Evolutionary conservation across 225 moss, liverwort and hornwort species (phyloP).

Genomic region (Antitrichia curtipendula): DNA sequence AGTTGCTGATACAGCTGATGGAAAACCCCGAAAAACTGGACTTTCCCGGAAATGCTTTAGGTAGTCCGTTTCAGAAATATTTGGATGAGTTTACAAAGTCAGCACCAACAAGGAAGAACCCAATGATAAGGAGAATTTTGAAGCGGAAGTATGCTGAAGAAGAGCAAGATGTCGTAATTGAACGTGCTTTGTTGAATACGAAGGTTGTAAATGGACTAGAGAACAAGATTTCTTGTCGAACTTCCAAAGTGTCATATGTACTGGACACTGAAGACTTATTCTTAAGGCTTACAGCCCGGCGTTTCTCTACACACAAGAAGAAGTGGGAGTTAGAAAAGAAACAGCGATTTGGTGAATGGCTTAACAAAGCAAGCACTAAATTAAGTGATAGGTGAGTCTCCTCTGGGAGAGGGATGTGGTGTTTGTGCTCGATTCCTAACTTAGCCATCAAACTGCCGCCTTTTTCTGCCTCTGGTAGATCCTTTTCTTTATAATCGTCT

Average conservation of each 20-base stretch:
- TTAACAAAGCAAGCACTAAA: neutral
- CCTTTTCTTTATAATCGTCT: neutral
- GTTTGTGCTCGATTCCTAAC: neutral
- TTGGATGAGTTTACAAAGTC: slow-evolving; percentile 64
- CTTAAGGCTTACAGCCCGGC: slow-evolving; percentile 5
- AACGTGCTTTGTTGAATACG: slow-evolving; percentile 14
- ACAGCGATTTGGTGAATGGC: slow-evolving; percentile 1
- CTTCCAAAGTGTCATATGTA: slow-evolving; percentile 80
- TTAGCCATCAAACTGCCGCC: neutral
- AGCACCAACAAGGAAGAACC: slow-evolving; percentile 1
- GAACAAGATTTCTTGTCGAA: slow-evolving; percentile 75
- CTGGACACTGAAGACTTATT: slow-evolving; percentile 75
- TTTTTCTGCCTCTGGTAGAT: neutral
- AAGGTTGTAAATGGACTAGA: slow-evolving; percentile 66
- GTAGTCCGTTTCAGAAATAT: slow-evolving; percentile 56
- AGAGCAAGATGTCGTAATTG: slow-evolving; percentile 11
- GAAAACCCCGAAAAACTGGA: slow-evolving; percentile 65
- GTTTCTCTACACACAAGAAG: neutral
- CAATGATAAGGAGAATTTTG: slow-evolving; percentile 9
- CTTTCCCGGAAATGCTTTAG: slow-evolving; percentile 41
- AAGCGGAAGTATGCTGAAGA: slow-evolving; percentile 6
- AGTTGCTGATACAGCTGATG: slow-evolving; percentile 75
- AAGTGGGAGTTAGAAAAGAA: neutral
- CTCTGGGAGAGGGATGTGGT: neutral
- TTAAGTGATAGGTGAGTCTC: slow-evolving; percentile 5